phyloP scores from a whole-genome alignment of 2,329 filamentous ascomycete species.

The Fusarium nisikadoi region DNA sequence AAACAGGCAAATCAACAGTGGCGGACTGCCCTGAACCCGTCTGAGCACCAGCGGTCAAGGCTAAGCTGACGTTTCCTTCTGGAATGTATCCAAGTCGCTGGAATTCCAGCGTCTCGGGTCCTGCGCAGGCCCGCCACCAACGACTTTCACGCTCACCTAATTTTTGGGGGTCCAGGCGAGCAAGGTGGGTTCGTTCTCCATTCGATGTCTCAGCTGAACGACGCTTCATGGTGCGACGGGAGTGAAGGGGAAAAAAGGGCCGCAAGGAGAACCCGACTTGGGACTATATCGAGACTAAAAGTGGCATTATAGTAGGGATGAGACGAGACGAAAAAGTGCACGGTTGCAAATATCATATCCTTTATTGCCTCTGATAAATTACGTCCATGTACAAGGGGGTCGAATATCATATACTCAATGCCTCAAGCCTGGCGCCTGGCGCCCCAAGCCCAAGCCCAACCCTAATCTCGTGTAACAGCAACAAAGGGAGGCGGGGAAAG shows the following conservation, averaged over 20 bases:
- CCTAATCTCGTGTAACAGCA: slow-evolving; percentile 13
- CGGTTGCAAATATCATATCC: slow-evolving; percentile 6
- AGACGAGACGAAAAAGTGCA: slow-evolving; percentile 1
- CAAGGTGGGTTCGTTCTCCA: neutral
- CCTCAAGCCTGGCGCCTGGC: slow-evolving; percentile 3
- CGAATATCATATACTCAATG: slow-evolving; percentile 23
- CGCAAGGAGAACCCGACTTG: slow-evolving; percentile 16
- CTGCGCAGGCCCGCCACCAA: neutral
- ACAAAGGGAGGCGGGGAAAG: slow-evolving; percentile 8
- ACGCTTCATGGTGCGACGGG: slow-evolving; percentile 11
- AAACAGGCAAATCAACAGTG: slow-evolving; percentile 3
- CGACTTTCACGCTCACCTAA: neutral
- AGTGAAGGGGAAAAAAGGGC: neutral
- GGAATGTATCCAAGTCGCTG: slow-evolving; percentile 32
- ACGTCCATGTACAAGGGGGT: slow-evolving; percentile 16
- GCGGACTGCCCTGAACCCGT: neutral
- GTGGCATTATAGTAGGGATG: neutral
- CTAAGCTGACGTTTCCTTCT: slow-evolving; percentile 15
- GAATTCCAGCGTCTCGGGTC: slow-evolving; percentile 29
- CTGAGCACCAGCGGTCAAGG: neutral
- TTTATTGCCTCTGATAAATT: slow-evolving; percentile 25
- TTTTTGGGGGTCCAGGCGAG: neutral
- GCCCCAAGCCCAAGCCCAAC: neutral
- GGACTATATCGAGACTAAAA: neutral
- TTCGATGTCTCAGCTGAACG: slow-evolving; percentile 1